phyloP scores from a whole-genome alignment of 768 basidiomycete genomes.

The Candolleomyces aberdarensis region DNA sequence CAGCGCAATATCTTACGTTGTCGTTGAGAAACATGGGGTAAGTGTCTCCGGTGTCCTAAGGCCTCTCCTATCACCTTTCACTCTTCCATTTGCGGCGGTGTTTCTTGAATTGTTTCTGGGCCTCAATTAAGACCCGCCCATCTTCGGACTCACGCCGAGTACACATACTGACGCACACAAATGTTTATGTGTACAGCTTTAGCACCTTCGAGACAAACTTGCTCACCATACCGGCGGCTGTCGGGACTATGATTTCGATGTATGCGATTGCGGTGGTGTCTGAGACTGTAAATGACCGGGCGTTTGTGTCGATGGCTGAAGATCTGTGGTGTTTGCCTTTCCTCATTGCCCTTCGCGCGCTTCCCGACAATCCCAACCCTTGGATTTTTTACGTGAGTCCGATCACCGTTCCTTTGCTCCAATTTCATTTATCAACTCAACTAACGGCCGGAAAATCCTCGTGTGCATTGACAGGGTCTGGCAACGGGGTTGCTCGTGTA shows the following conservation, averaged over 20 bases:
- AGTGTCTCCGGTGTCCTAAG: conserved; percentile 1
- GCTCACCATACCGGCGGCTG: conserved; percentile 53
- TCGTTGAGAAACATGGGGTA: conserved; percentile 52
- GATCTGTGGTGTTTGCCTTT: conserved; percentile 62
- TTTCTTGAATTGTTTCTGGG: no score
- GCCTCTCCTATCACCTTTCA: no score
- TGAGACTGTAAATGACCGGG: conserved; percentile 51
- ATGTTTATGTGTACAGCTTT: conserved; percentile 35
- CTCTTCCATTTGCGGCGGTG: no score
- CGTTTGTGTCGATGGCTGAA: conserved; percentile 49
- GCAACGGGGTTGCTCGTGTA: conserved; percentile 16
- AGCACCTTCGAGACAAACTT: conserved; percentile 48
- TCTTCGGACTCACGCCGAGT: no score
- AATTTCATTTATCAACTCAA: neutral
- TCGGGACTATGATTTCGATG: conserved; percentile 52
- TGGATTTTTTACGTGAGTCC: conserved; percentile 51
- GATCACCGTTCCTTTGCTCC: neutral
- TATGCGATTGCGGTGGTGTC: conserved; percentile 47
- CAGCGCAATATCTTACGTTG: conserved; percentile 55
- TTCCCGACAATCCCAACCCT: conserved; percentile 46
- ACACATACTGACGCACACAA: no score
- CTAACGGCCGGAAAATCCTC: no score
- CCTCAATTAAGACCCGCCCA: no score
- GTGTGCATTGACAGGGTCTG: conserved; percentile 27
- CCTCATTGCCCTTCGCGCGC: conserved; percentile 50